Evolutionary conservation across 176 grass and related monocot genomes (phyloP), one percentile per base, ranked within the genome.

Genomic region (Triticum aestivum): DNA sequence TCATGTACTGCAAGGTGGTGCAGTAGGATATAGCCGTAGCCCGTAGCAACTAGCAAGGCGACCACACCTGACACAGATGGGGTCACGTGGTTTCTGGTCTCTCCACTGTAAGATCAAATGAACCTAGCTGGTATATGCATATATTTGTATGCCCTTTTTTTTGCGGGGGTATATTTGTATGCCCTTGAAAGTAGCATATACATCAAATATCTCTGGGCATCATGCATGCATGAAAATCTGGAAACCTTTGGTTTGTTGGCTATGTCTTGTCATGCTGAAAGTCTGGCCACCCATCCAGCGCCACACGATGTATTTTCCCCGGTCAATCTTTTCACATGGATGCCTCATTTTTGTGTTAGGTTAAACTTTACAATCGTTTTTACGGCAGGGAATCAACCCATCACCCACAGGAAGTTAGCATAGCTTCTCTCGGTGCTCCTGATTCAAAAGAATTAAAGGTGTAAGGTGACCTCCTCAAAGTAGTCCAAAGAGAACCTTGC

Each of bases 401-500:
- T 63, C 78, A 30, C 82, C 69, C 72, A 59, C 6, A 61, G 80
- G 77, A 84, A 85, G 45, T 30, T 76, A 70, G 56, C 56, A 5
- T 42, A 87, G 65, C 39, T 85, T 81, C 59, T 58, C 8, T n/a
- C 30, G 61, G 78, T 83, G 85, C 73, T 70, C 73, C 78, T 72
- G 84, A 87, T 84, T 86, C 86, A 82, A 42, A 89, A 68, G 80
- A 88, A 85, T 82, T 89, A 85, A 92, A 87, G 89, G 86, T 33
- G 84, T 82, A 92, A 87, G 89, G 86, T 33, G 84, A 66, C 18
- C 56, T 3, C 56, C 63, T 33, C 85, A 92, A 91, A 89, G 84
- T 74, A 89, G 75, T 84, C 77, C 82, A 89, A 89, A 92, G 64
- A 62, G 87, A 87, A 92, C 88, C 85, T 88, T 73, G 85, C 89